Conservation (phyloP, 192 early-diverging fungal species). For the Coemansia sp. region DNA sequence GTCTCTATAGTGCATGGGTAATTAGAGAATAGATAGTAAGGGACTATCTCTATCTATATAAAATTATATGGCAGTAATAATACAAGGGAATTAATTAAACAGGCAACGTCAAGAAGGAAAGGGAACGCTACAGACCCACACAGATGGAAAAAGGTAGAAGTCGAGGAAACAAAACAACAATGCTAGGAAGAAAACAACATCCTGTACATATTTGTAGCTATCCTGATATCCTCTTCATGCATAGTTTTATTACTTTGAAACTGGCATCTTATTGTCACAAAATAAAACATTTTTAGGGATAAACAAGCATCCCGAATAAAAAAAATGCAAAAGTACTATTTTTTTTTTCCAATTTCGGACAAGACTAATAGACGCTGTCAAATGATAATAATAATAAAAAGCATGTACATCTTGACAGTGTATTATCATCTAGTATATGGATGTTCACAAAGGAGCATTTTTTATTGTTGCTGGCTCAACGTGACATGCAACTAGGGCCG, state of each 20-base stretch:
- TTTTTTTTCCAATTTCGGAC: not conserved
- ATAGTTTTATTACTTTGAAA: conserved; percentile 2
- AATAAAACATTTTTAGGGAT: not conserved
- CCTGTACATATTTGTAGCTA: not conserved
- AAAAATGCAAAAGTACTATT: not conserved
- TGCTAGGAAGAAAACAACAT: no score
- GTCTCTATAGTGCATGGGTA: no score
- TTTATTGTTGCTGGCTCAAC: no score
- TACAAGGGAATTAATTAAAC: not conserved
- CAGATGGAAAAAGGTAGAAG: not conserved
- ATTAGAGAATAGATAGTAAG: no score
- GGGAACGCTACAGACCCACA: no score
- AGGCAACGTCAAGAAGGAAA: not conserved
- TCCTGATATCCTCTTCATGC: conserved; percentile 1
- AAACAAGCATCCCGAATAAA: not conserved
- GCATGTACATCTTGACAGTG: not conserved
- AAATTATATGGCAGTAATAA: not conserved
- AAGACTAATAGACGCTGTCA: no score
- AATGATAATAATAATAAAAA: not conserved
- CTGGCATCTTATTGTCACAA: not conserved
- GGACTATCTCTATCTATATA: not conserved
- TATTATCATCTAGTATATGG: not conserved
- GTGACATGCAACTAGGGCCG: no score
- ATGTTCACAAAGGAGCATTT: not conserved
- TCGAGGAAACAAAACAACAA: not conserved